Base-by-base conservation (phyloP, 2,329 filamentous ascomycete species). In the Aspergillus floridensis region DNA sequence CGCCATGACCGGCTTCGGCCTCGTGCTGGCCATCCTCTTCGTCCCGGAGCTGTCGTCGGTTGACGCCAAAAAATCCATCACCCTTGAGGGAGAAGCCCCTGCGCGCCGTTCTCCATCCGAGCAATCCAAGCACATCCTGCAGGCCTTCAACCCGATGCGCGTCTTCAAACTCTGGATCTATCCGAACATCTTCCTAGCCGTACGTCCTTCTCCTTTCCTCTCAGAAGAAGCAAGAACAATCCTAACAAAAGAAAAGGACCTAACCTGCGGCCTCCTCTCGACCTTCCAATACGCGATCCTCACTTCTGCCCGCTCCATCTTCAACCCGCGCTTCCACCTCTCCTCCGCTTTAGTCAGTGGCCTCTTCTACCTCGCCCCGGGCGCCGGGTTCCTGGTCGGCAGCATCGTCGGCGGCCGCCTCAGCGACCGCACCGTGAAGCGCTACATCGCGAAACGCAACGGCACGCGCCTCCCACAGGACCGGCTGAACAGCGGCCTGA, bases 321-420 rank as follows among this genome's bases (percentile, higher is more conserved):
- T 92, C 53, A 91, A 91, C 67, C 89, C 89, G 0, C 86, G 88
- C 24, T 92, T 92, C 76, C 74, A 86, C 56, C 80, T 92, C 8
- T 84, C 84, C 0, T 80, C 84, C 0, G 88, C 88, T 0, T 79
- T 91, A 8, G 82, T 90, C 64, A 84, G 82, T 1, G 88, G 88
- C 0, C 80, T 92, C 2, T 91, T 92, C 76, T 92, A 91, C 70
- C 84, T 92, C 29, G 87, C 88, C 0, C 89, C 89, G 0, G 89
- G 88, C 2, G 82, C 81, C 32, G 89, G 89, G 0, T 92, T 91
- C 67, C 74, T 92, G 0, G 54, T 86, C 0, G 88, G 89, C 1
- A 90, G 87, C 2, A 84, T 91, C 66, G 76, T 89, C 53, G 89
- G 89, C 21, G 89, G 89, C 1, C 81, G 84, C 24, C 87, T 86